Evolutionary conservation across 139 green algal species (phyloP), one percentile per base, ranked within the genome.

Genomic region (Chlorella vulgaris): DNA sequence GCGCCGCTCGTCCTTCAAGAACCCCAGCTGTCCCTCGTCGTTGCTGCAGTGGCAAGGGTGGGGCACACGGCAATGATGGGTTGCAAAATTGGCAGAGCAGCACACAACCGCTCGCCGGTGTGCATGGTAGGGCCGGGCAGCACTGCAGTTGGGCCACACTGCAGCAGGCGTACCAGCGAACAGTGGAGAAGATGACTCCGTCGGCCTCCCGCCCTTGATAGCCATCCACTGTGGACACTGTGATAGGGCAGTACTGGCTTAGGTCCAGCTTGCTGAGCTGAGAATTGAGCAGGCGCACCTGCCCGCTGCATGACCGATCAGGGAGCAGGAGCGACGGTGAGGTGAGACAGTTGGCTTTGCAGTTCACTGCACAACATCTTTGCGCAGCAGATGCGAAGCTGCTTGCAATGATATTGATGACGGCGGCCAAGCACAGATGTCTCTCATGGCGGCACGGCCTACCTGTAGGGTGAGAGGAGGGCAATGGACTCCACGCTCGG

Each of bases 131-230:
- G 47, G 15, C 15, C 15, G 15, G 15, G 13, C 47, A 58, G 15
- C 47, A 58, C 47, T 24, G 47, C 47, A 58, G 15, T 58, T 65
- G 55, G 47, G 13, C 21, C 55, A 15, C 18, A 29, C 55, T 5
- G 18, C 15, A 65, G 15, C 55, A n/a, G 18, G 31, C 31, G 26
- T 39, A 74, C 67, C 87, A 93, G 24, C 96, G 89, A 39, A 99
- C 96, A 2, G 94, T 91, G 31, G 81, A 94, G 74, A 99, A 93
- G 2, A 99, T 75, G 22, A 98, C 90, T 0, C 95, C 87, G 83
- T 99, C 95, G 55, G 94, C 95, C 84, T 99, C 96, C 0, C 93
- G 89, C 15, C 96, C 96, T 88, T 99, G 96, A 61, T 86, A 95
- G 22, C 84, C 85, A 82, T 88, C 84, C 28, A 89, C 77, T 19